Evolutionary conservation across 192 early-diverging fungal genomes (phyloP).

Genomic region (Mortierella antarctica): DNA sequence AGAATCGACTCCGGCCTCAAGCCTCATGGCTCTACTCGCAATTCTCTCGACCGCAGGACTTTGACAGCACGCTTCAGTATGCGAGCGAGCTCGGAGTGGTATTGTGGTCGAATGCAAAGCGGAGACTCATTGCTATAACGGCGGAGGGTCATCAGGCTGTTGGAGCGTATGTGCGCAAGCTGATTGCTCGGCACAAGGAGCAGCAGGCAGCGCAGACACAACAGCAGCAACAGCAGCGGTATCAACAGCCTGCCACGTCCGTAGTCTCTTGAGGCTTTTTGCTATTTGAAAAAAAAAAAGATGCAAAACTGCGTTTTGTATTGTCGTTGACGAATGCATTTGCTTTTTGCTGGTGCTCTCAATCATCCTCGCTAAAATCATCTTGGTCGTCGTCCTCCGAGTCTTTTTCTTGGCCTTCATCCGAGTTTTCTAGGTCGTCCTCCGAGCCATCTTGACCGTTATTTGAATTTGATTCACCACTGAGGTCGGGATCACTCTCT

Average conservation of each 20-base stretch:
- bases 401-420: no score
- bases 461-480: no score
- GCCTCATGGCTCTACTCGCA: slow-evolving; percentile 79
- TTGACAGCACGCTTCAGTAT: slow-evolving; percentile 78
- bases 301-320: no score
- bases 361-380: not conserved
- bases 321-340: no score
- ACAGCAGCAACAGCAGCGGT: slow-evolving; percentile 22
- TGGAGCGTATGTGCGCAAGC: slow-evolving; percentile 59
- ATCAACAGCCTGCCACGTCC: slow-evolving; percentile 17
- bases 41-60: slow-evolving; percentile 78
- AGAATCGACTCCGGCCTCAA: slow-evolving; percentile 76
- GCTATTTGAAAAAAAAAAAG: not conserved
- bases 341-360: no score
- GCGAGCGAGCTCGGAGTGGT: slow-evolving; percentile 81
- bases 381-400: not conserved
- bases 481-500: no score
- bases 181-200: slow-evolving; percentile 35
- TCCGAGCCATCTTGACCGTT: no score
- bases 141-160: slow-evolving; percentile 79
- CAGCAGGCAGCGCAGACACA: slow-evolving; percentile 25
- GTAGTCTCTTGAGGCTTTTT: slow-evolving; percentile 11
- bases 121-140: slow-evolving; percentile 78
- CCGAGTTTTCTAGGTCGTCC: no score
- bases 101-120: slow-evolving; percentile 80